Base-by-base conservation (phyloP, 768 basidiomycete species). In the Hericium rajendrae region DNA sequence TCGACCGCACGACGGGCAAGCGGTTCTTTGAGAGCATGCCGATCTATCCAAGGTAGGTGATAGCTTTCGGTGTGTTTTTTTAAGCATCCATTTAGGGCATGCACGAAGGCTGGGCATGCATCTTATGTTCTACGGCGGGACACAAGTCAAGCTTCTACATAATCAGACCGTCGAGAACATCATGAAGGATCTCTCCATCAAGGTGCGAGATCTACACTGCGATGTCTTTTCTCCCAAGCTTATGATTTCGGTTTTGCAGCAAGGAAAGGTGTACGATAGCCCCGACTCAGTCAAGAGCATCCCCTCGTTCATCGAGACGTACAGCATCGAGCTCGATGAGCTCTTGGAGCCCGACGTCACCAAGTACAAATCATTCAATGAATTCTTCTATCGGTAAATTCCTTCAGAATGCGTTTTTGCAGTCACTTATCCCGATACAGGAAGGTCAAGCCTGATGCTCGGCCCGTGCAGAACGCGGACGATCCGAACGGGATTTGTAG, bases 51-150 rank as follows among this genome's bases (percentile, higher is more conserved):
- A 46, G 43, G 43, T 12, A 13, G 8, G 13, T 38, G 11, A 28
- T 26, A 40, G n/a, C n/a, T 2, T 15, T 18, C 43, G 16, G 16
- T 10, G 43, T n/a, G 18, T 20, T 46, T 22, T n/a, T 3, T n/a
- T 9, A n/a, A n/a, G 0, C 6, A 18, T 26, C 32, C 9, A 32
- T 32, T 38, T 22, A 8, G 15, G 16, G 20, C 5, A 32, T 32
- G 15, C 20, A 40, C 20, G 48, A 48, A 76, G 75, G 41, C 73
- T 86, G 49, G 85, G 84, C 6, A 90, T 90, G 88, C 88, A 90
- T 64, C 74, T 91, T 5, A 69, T 90, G 26, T 91, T 88, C 63
- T 79, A 79, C 48, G 82, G 84, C 2, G 74, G 69, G 38, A 73
- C 74, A 48, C 77, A 82, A 59, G 67, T 77, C 43, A 76, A 73